These are phyloP conservation scores for Nephromyces sp. DNA, from an alignment of 169 alveolate species.

Conservation along the genomic window DNA sequence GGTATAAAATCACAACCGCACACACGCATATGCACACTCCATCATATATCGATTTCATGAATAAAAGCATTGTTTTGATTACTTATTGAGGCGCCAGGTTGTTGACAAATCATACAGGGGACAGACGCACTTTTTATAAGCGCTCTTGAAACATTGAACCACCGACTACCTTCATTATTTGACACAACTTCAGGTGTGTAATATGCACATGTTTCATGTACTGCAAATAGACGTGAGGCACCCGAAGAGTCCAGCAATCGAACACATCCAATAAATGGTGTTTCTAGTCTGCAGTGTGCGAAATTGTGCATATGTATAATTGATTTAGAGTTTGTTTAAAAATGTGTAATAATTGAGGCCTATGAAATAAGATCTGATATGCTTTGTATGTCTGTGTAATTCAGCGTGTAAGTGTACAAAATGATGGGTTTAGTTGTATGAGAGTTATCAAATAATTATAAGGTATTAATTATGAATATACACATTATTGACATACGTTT, in stretches of 20 bases:
- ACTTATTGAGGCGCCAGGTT: conserved; percentile 11
- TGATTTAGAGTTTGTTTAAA: too few relatives aligned
- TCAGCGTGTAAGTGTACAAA: too few relatives aligned
- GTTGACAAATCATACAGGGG: conserved; percentile 3
- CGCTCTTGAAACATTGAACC: conserved; percentile 13
- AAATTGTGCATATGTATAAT: too few relatives aligned
- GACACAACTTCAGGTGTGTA: conserved; percentile 15
- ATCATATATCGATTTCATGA: background rate
- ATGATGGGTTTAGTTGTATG: too few relatives aligned
- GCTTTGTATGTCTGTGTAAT: too few relatives aligned
- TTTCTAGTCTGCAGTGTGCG: conserved; percentile 1
- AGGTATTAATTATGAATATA: too few relatives aligned
- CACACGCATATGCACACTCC: background rate
- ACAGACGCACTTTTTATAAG: background rate
- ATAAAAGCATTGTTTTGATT: background rate
- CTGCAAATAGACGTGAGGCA: conserved; percentile 6
- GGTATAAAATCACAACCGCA: background rate
- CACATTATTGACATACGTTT: background rate
- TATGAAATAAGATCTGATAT: too few relatives aligned
- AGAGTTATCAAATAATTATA: too few relatives aligned
- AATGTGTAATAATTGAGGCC: too few relatives aligned
- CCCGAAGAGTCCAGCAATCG: background rate
- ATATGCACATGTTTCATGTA: conserved; percentile 22
- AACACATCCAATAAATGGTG: conserved; percentile 22
- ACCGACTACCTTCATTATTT: conserved; percentile 22